Percentiles rank a stretch among this genome's conserved stretches.
phyloP scores from a whole-genome alignment of 352 stramenopile genomes.

The Globisporangium ultimum region DNA sequence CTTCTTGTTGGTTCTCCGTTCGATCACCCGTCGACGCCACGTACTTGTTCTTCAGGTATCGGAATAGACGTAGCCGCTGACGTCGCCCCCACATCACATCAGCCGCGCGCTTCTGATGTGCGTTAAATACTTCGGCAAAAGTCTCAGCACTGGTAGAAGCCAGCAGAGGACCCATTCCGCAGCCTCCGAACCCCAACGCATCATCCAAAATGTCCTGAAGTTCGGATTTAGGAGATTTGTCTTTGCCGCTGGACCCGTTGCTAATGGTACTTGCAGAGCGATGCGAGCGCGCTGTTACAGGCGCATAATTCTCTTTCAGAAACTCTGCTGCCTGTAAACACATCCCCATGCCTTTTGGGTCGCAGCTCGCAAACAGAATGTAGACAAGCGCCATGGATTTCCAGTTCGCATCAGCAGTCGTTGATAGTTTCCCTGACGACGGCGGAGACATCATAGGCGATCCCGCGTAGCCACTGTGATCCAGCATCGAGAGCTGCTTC shows the following conservation, averaged over 20 bases:
- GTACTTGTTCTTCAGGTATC: constrained; percentile 68
- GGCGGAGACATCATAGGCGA: constrained; percentile 9
- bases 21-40: constrained; percentile 15
- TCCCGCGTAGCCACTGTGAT: constrained; percentile 16
- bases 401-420: constrained; percentile 48
- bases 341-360: constrained; percentile 79
- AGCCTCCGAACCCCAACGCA: constrained; percentile 64
- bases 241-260: constrained; percentile 10
- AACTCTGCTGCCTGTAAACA: constrained; percentile 67
- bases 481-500: constrained; percentile 56
- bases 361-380: constrained; percentile 66
- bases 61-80: constrained; percentile 55
- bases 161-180: constrained; percentile 63
- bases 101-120: constrained; percentile 56
- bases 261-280: constrained; percentile 1
- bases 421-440: constrained; percentile 29
- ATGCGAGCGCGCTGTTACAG: constrained; percentile 4
- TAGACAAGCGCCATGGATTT: constrained; percentile 68
- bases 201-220: constrained; percentile 66
- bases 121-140: constrained; percentile 74
- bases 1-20: constrained; percentile 28
- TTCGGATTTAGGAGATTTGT: constrained; percentile 26
- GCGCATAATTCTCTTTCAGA: constrained; percentile 53
- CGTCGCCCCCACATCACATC: constrained; percentile 73
- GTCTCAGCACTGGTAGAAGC: constrained; percentile 33